Percentiles rank a stretch among this genome's conserved stretches.
Conservation (phyloP, 768 basidiomycete species). For the Panellus pusillus region DNA sequence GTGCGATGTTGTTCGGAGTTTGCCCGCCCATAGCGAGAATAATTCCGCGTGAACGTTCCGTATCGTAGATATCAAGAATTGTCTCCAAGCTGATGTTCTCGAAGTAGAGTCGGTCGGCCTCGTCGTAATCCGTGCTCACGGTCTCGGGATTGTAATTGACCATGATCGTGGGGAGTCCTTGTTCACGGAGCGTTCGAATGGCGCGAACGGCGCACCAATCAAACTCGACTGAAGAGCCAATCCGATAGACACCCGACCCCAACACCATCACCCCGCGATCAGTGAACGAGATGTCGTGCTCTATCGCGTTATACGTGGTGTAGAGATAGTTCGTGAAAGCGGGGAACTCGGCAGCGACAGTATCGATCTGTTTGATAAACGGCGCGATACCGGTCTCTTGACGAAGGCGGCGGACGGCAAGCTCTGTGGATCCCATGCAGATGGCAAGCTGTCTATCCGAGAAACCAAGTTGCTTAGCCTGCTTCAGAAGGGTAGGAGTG, state of each 20-base stretch:
- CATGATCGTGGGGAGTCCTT: slow-evolving; percentile 95
- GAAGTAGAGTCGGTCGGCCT: slow-evolving; percentile 97
- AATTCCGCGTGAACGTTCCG: slow-evolving; percentile 84
- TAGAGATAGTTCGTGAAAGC: slow-evolving; percentile 99
- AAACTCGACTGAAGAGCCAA: slow-evolving; percentile 98
- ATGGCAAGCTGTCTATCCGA: slow-evolving; percentile 88
- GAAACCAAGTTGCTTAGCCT: slow-evolving; percentile 94
- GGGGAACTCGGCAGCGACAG: slow-evolving; percentile 98
- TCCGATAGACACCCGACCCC: slow-evolving; percentile 97
- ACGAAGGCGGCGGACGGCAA: slow-evolving; percentile 87
- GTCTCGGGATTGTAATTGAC: slow-evolving; percentile 99
- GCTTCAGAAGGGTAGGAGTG: slow-evolving; percentile 60
- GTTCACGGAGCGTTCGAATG: slow-evolving; percentile 93
- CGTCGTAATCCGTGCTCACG: slow-evolving; percentile 98
- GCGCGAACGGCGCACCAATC: slow-evolving; percentile 99
- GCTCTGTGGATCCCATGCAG: slow-evolving; percentile 86
- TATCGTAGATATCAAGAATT: slow-evolving; percentile 95
- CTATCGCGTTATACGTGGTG: slow-evolving; percentile 95
- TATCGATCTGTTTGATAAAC: slow-evolving; percentile 98
- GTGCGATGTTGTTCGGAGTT: slow-evolving; percentile 97
- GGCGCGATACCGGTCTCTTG: slow-evolving; percentile 82
- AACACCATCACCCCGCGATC: slow-evolving; percentile 97
- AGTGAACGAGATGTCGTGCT: slow-evolving; percentile 86
- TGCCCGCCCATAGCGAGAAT: slow-evolving; percentile 99
- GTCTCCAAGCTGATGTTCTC: slow-evolving; percentile 98